A percentile compares a stretch with the other conserved stretches of the same genome.
Evolutionary conservation across 2,329 filamentous ascomycete species (phyloP).

Genomic region (Cordyceps fumosorosea): DNA sequence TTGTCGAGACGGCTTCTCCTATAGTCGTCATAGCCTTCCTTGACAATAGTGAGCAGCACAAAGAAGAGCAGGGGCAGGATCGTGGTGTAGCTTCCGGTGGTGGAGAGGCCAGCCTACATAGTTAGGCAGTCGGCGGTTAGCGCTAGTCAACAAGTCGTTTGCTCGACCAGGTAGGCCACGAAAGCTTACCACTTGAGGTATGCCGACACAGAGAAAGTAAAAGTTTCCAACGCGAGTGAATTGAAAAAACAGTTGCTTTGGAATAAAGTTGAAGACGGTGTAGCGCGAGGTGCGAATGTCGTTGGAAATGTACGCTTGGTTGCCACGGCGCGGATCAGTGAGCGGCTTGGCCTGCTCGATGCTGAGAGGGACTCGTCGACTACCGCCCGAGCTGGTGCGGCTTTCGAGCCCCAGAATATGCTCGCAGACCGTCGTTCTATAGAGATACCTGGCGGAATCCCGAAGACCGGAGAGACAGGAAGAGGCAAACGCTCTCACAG

Average conservation of each 20-base stretch:
- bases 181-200: slow-evolving; percentile 60
- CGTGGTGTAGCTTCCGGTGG: slow-evolving; percentile 68
- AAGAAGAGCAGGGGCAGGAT: slow-evolving; percentile 70
- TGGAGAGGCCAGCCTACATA: slow-evolving; percentile 55
- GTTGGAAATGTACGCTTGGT: slow-evolving; percentile 44
- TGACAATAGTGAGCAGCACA: slow-evolving; percentile 71
- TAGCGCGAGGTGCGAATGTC: slow-evolving; percentile 79
- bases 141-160: not conserved
- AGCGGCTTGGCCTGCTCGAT: slow-evolving; percentile 34
- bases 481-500: not conserved
- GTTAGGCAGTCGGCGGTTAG: not conserved
- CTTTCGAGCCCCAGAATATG: slow-evolving; percentile 58
- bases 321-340: slow-evolving; percentile 43
- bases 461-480: not conserved
- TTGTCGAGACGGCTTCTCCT: slow-evolving; percentile 74
- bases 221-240: slow-evolving; percentile 85
- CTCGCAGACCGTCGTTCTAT: slow-evolving; percentile 36
- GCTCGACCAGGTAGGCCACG: not conserved
- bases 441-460: slow-evolving; percentile 19
- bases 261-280: slow-evolving; percentile 76
- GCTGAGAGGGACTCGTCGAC: slow-evolving; percentile 43
- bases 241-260: slow-evolving; percentile 77
- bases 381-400: slow-evolving; percentile 61
- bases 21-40: slow-evolving; percentile 84
- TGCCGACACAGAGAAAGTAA: slow-evolving; percentile 76